phyloP scores from a whole-genome alignment of 2,329 filamentous ascomycete genomes.

The Exophiala oligosperma region DNA sequence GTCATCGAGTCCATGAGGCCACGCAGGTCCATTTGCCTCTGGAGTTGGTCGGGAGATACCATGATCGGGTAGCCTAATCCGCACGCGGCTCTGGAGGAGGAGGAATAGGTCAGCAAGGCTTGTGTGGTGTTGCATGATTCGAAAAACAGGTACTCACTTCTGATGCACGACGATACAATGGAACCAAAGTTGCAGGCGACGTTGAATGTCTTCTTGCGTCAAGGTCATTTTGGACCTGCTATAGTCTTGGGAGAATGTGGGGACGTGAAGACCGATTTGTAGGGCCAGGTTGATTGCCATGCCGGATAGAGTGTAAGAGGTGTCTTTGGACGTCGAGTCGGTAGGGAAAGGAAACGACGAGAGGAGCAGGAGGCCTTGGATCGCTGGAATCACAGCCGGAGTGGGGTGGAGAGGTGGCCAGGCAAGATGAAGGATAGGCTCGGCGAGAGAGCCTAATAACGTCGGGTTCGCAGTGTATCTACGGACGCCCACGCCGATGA shows the following conservation, averaged over 20 bases:
- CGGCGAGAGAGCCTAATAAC: slow-evolving; percentile 35
- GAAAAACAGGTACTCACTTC: slow-evolving; percentile 29
- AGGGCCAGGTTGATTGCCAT: slow-evolving; percentile 41
- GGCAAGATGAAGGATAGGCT: slow-evolving; percentile 36
- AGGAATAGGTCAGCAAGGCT: not conserved
- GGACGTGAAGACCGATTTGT: slow-evolving; percentile 43
- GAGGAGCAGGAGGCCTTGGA: slow-evolving; percentile 38
- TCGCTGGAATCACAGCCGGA: slow-evolving; percentile 31
- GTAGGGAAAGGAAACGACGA: slow-evolving; percentile 42
- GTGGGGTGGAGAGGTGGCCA: slow-evolving; percentile 34
- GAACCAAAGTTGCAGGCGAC: slow-evolving; percentile 40
- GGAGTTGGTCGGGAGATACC: slow-evolving; percentile 4
- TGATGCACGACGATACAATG: slow-evolving; percentile 41
- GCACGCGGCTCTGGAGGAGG: slow-evolving; percentile 34
- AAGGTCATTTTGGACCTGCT: slow-evolving; percentile 32
- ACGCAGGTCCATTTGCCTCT: slow-evolving; percentile 19
- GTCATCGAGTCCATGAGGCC: slow-evolving; percentile 35
- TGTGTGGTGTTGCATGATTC: not conserved
- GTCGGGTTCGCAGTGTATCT: slow-evolving; percentile 41
- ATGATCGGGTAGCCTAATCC: slow-evolving; percentile 4
- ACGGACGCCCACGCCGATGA: slow-evolving; percentile 38
- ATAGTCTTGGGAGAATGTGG: slow-evolving; percentile 43
- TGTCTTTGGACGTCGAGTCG: slow-evolving; percentile 33
- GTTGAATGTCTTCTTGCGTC: slow-evolving; percentile 36
- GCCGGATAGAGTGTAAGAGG: slow-evolving; percentile 37